Base-by-base conservation (phyloP, 495 filamentous ascomycete species). In the Aspergillus sparsus region DNA sequence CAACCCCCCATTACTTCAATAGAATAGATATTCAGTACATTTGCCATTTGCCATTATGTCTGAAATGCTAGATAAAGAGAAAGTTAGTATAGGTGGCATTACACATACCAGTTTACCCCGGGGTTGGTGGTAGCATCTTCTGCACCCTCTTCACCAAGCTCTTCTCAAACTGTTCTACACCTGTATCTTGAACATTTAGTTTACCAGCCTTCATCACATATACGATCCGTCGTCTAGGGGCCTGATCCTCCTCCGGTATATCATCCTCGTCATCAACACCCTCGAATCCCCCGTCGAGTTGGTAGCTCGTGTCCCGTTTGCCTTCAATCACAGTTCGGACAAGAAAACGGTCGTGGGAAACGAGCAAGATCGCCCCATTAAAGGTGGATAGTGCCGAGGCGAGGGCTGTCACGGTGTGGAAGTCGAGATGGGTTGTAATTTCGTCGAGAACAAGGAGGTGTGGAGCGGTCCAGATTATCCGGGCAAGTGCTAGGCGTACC, bases 391-490 rank as follows among this genome's bases (percentile, higher is more conserved):
- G 71, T 10, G 85, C 88, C 36, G 80, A 78, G 3, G 84, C 79
- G 42, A 95, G 75, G 5, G 88, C 89, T 7, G 78, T 80, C 33
- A 93, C 88, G 3, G 88, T 90, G 69, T 92, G 79, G 63, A 86
- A 87, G 63, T 95, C 90, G 37, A 95, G 74, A 75, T 93, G 90
- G n/a, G 90, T 95, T 9, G 89, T 93, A 15, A 88, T 86, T 69
- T 95, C 90, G 66, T 95, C 90, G 8, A 95, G 82, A 12, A 95
- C 80, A 21, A 95, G 80, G 27, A 89, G 77, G 32, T 91, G 89
- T 47, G 90, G 90, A 10, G 79, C 74, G 41, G 72, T 76, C 83
- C 86, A 87, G 37, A 92, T 68, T 4, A 92, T 70, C 51, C 83
- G 73, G 10, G 89, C 89, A 44, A 94, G 74, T 35, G 89, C 85